Base-by-base conservation (phyloP, 2,329 filamentous ascomycete genomes). In the Sordariomycetes sp. region DNA sequence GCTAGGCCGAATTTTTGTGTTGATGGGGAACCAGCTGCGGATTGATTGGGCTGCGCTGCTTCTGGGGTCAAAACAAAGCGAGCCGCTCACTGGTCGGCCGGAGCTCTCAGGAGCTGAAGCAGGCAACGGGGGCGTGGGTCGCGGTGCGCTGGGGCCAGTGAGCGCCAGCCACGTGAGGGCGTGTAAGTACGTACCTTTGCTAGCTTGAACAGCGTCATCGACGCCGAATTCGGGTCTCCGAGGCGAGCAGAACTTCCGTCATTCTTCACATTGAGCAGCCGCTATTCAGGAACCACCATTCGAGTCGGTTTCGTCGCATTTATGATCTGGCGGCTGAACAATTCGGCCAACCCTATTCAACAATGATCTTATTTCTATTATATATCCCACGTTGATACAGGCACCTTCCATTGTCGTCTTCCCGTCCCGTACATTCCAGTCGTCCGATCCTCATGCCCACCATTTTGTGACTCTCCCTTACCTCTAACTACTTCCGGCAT, bases 11-110 rank as follows among this genome's bases (percentile, higher is more conserved):
- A 22, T 46, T 50, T 50, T 50, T 50, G 46, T 50, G 46, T 50
- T 50, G 46, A 50, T 50, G 46, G 46, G 46, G 46, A 50, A 50
- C 22, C 46, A 22, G 40, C 46, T 50, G 46, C 6, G 6, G 11
- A 24, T 57, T 57, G 55, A 57, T 57, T 57, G 55, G 55, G 48
- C 25, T 35, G 50, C 55, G 55, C 34, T 48, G 46, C 48, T 34
- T 50, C 55, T 52, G 55, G 55, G 55, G 55, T 37, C 32, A 57
- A 57, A 57, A 57, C 55, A 57, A 57, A 25, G 46, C 32, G 18
- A 24, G n/a, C 46, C n/a, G 55, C 48, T 57, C 48, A 53, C 55
- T 57, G 46, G 48, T 43, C 55, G 50, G 48, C 20, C 32, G 18
- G 43, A 57, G 55, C 55, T 50, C 37, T 2, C 18, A 50, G n/a